A percentile compares a stretch with the other conserved stretches of the same genome.
phyloP scores from a whole-genome alignment of 1,284 basidiomycete species.

The Apiotrichum siamense region DNA sequence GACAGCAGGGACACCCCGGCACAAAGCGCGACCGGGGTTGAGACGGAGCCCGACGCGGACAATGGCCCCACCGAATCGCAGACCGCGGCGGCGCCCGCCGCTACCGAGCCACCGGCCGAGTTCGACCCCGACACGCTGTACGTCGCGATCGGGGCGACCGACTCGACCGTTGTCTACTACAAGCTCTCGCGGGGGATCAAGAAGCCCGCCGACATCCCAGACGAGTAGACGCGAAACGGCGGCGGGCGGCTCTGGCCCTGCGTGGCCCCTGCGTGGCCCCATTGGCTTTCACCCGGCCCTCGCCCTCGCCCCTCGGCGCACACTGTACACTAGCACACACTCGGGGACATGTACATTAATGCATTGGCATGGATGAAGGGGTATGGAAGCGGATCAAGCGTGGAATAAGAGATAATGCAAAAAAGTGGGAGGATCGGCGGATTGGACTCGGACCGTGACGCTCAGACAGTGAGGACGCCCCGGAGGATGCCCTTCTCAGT shows the following conservation, averaged over 20 bases:
- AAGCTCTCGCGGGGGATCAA: conserved; percentile 46
- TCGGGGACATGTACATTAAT: conserved; percentile 8
- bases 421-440: too few relatives aligned
- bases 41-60: neutral
- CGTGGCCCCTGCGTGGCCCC: too few relatives aligned
- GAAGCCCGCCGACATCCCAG: conserved; percentile 48
- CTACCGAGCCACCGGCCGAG: conserved; percentile 1
- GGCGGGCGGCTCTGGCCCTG: too few relatives aligned
- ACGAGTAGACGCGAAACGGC: conserved; percentile 30
- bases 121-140: conserved; percentile 45
- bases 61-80: too few relatives aligned
- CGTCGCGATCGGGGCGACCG: conserved; percentile 41
- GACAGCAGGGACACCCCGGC: too few relatives aligned
- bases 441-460: too few relatives aligned
- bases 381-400: neutral
- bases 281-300: neutral
- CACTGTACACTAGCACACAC: conserved; percentile 2
- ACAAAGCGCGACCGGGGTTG: too few relatives aligned
- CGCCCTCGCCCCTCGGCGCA: too few relatives aligned
- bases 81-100: too few relatives aligned
- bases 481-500: conserved; percentile 65
- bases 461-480: conserved; percentile 50
- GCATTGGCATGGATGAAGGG: conserved; percentile 2
- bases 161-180: conserved; percentile 49
- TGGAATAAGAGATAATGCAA: neutral